Evolutionary conservation across 352 stramenopile species (phyloP).

Genomic region (Pythium monospermum): DNA sequence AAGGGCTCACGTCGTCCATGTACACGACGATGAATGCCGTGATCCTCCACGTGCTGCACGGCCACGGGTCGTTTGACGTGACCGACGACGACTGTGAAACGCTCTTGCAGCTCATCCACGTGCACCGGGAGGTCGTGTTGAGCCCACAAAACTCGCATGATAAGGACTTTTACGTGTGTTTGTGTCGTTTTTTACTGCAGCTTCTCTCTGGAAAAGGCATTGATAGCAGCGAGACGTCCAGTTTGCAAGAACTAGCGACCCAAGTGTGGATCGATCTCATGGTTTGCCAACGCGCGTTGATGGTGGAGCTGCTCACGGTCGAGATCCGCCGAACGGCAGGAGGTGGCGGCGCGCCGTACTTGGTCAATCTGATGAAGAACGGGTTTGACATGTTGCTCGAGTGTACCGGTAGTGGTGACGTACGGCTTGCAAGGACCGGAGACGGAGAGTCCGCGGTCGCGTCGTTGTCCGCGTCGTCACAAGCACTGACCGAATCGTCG

Average conservation of each 20-base stretch:
- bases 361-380: slow-evolving; percentile 76
- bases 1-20: slow-evolving; percentile 44
- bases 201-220: slow-evolving; percentile 21
- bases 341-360: slow-evolving; percentile 48
- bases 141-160: slow-evolving; percentile 47
- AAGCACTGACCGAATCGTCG: slow-evolving; percentile 12
- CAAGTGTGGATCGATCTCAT: slow-evolving; percentile 71
- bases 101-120: slow-evolving; percentile 54
- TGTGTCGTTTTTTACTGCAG: slow-evolving; percentile 61
- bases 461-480: not conserved
- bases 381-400: slow-evolving; percentile 63
- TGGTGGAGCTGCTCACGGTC: slow-evolving; percentile 53
- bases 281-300: slow-evolving; percentile 43
- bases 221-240: slow-evolving; percentile 7
- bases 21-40: slow-evolving; percentile 49
- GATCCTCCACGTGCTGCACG: slow-evolving; percentile 57
- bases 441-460: too few species aligned
- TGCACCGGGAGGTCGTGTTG: slow-evolving; percentile 54
- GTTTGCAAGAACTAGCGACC: slow-evolving; percentile 43
- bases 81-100: slow-evolving; percentile 41
- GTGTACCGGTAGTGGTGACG: slow-evolving; percentile 5
- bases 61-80: slow-evolving; percentile 44
- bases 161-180: slow-evolving; percentile 55
- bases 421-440: too few species aligned
- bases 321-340: slow-evolving; percentile 53